Percentiles rank a stretch among this genome's conserved stretches.
phyloP scores from a whole-genome alignment of 108 stramenopile genomes.

The Heterococcus sp. region DNA sequence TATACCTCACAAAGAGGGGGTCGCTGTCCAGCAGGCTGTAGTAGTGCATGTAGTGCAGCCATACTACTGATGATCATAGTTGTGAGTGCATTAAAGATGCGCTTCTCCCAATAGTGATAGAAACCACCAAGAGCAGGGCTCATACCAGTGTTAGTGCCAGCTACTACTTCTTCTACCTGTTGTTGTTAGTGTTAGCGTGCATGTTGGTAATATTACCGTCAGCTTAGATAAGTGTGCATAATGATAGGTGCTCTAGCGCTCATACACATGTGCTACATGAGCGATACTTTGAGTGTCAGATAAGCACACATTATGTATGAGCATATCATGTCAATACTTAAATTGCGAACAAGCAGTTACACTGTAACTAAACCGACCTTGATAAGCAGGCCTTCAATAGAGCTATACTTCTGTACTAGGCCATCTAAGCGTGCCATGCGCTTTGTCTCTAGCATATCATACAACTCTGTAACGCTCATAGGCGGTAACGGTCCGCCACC shows the following conservation, averaged over 20 bases:
- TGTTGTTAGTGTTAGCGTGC: no score
- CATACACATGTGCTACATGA: no score
- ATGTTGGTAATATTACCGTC: no score
- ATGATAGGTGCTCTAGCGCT: no score
- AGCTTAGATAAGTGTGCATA: no score
- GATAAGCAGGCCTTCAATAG: slow-evolving; percentile 57
- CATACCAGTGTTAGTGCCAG: slow-evolving; percentile 53
- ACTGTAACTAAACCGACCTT: slow-evolving; percentile 28
- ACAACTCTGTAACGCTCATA: slow-evolving; percentile 47
- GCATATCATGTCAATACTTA: no score
- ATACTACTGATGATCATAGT: slow-evolving; percentile 55
- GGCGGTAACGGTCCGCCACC: slow-evolving; percentile 12
- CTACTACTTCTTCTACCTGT: slow-evolving; percentile 63
- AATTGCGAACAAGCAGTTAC: neutral
- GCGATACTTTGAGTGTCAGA: no score
- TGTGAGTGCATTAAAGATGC: slow-evolving; percentile 67
- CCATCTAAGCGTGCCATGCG: slow-evolving; percentile 51
- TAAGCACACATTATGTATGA: no score
- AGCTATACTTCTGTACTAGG: slow-evolving; percentile 61
- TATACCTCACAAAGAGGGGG: neutral
- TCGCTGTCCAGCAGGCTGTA: neutral
- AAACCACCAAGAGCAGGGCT: slow-evolving; percentile 53
- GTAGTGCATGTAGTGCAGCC: neutral
- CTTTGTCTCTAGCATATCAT: slow-evolving; percentile 60
- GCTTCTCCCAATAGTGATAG: slow-evolving; percentile 70